Evolutionary conservation across 2,329 filamentous ascomycete genomes (phyloP).

Genomic region (Fusarium circinatum): DNA sequence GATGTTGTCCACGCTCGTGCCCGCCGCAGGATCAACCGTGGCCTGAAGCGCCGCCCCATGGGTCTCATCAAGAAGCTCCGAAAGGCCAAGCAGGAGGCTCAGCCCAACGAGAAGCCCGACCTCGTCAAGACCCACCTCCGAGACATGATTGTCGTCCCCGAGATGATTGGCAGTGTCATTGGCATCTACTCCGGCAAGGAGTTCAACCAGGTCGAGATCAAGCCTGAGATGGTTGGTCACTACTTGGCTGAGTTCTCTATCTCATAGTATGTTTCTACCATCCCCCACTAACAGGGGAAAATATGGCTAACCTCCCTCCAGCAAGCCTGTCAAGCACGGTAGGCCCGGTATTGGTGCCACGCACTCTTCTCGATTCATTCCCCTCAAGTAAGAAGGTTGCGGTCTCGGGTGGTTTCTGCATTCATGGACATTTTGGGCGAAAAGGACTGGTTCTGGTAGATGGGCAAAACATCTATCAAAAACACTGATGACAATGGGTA

Average conservation of each 20-base stretch:
- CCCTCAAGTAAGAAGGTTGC: conserved; percentile 91
- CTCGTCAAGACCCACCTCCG: conserved; percentile 99
- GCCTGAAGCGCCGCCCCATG: conserved; percentile 99
- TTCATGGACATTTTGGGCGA: conserved; percentile 67
- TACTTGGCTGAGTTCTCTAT: conserved; percentile 99
- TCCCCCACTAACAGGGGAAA: background rate
- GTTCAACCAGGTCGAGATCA: conserved; percentile 99
- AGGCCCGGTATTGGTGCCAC: conserved; percentile 99
- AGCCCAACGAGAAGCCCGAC: conserved; percentile 99
- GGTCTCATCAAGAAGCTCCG: conserved; percentile 99
- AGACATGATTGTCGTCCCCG: conserved; percentile 99
- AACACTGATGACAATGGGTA: conserved; percentile 58
- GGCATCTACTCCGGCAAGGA: conserved; percentile 99
- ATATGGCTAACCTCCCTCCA: conserved; percentile 64
- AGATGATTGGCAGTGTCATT: conserved; percentile 99
- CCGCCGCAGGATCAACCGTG: conserved; percentile 98
- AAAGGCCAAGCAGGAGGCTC: conserved; percentile 98
- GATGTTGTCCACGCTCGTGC: conserved; percentile 99
- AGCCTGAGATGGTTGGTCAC: conserved; percentile 99
- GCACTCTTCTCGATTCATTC: conserved; percentile 99
- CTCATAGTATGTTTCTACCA: conserved; percentile 83
- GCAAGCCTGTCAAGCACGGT: conserved; percentile 99
- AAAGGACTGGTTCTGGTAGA: conserved; percentile 67
- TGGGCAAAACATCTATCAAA: conserved; percentile 56
- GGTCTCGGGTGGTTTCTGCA: conserved; percentile 64